These are phyloP conservation scores for Tetrahymena thermophila DNA, from an alignment of 73 alveolate species.

Conservation along the genomic window DNA sequence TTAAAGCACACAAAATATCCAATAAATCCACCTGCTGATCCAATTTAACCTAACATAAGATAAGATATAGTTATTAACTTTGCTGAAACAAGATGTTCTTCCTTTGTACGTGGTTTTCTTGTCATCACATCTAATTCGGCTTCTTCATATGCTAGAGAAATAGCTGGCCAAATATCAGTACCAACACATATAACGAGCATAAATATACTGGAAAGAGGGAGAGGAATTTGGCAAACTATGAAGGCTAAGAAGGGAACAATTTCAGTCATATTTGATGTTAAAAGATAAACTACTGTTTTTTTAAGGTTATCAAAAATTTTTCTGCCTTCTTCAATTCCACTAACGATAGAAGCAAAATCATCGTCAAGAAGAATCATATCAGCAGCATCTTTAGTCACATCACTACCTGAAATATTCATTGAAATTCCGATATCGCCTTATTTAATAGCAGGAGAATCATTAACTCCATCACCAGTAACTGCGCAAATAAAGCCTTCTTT, in stretches of 20 bases:
- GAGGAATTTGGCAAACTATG: constrained; percentile 61
- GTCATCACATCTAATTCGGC: constrained; percentile 81
- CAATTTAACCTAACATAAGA: not conserved
- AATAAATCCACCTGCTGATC: not conserved
- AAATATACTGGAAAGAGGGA: constrained; percentile 69
- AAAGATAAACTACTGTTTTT: constrained; percentile 60
- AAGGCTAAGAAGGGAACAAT: constrained; percentile 67
- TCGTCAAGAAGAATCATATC: constrained; percentile 96
- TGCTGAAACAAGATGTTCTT: not conserved
- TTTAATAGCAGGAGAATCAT: constrained; percentile 93
- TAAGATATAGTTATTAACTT: not conserved
- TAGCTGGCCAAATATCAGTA: constrained; percentile 84
- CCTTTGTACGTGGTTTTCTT: constrained; percentile 69
- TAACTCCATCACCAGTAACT: constrained; percentile 91
- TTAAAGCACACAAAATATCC: constrained; percentile 5
- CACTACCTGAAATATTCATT: constrained; percentile 96
- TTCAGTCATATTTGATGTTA: constrained; percentile 75
- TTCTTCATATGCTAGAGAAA: constrained; percentile 80
- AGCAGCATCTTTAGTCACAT: constrained; percentile 99
- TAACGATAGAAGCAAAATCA: constrained; percentile 84
- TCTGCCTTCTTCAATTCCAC: constrained; percentile 94
- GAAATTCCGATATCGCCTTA: constrained; percentile 89
- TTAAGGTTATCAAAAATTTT: constrained; percentile 78
- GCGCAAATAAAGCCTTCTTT: constrained; percentile 78
- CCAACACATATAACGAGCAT: constrained; percentile 81